Percentiles rank a stretch among this genome's conserved stretches.
Evolutionary conservation across 1,139 yeast species (phyloP).

Genomic region (Scheffersomyces parashehatae): DNA sequence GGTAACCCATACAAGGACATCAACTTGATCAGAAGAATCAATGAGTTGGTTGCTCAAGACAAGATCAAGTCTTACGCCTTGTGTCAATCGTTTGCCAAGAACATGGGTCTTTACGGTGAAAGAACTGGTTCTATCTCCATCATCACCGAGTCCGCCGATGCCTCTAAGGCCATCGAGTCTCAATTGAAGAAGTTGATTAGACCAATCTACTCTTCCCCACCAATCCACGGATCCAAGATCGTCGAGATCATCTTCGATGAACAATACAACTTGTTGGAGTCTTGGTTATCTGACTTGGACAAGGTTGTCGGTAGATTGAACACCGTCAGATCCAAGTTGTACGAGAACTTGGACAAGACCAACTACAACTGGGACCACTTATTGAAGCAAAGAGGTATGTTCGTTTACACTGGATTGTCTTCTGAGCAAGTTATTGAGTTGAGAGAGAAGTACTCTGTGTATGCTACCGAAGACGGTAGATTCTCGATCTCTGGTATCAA

Average conservation of each 20-base stretch:
- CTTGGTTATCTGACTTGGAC: conserved; percentile 80
- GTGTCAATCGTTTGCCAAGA: conserved; percentile 93
- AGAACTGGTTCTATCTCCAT: conserved; percentile 88
- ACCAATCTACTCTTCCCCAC: conserved; percentile 90
- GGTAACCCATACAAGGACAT: conserved; percentile 60
- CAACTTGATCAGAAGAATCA: conserved; percentile 49
- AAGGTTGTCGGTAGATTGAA: conserved; percentile 74
- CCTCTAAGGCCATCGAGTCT: conserved; percentile 58
- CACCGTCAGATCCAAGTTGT: conserved; percentile 68
- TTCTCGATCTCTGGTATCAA: conserved; percentile 90
- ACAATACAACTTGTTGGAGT: conserved; percentile 53
- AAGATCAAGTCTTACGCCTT: conserved; percentile 58
- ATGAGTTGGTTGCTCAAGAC: conserved; percentile 48
- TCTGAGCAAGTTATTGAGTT: conserved; percentile 69
- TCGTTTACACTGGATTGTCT: conserved; percentile 83
- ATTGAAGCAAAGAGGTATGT: conserved; percentile 93
- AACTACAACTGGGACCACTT: conserved; percentile 83
- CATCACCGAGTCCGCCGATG: conserved; percentile 49
- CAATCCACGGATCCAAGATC: conserved; percentile 89
- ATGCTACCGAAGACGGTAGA: conserved; percentile 87
- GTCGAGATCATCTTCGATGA: conserved; percentile 74
- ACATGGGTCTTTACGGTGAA: conserved; percentile 96
- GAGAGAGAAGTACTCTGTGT: conserved; percentile 72
- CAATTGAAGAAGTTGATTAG: conserved; percentile 81
- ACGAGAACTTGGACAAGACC: conserved; percentile 54